A percentile compares a stretch with the other conserved stretches of the same genome.
phyloP scores from a whole-genome alignment of 208 protist genomes.

The Porcisia deanei region DNA sequence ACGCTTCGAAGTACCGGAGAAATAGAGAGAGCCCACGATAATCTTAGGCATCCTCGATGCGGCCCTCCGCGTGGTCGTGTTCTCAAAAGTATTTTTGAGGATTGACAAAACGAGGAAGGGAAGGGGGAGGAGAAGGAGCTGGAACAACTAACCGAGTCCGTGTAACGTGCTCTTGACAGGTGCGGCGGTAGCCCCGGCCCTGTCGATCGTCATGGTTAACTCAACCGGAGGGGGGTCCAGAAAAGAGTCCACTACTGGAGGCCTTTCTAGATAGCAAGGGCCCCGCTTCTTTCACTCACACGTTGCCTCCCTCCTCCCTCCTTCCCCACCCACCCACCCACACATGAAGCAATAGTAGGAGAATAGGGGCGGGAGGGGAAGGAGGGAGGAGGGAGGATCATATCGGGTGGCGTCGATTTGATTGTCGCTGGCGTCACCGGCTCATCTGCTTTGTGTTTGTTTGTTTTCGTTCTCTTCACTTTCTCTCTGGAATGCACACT shows the following conservation, averaged over 20 bases:
- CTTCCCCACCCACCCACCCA: neutral
- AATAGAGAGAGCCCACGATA: neutral
- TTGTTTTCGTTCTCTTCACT: neutral
- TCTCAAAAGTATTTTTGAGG: constrained; percentile 21
- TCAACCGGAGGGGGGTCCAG: no score
- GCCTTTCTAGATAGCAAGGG: no score
- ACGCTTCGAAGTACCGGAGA: neutral
- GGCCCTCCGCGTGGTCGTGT: constrained; percentile 9
- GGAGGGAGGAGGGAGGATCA: neutral
- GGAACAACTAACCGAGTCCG: neutral
- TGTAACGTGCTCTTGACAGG: neutral
- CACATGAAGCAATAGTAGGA: no score
- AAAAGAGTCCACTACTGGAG: no score
- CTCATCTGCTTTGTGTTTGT: neutral
- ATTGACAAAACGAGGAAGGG: constrained; percentile 4
- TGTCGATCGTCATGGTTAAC: neutral
- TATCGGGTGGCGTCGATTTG: no score
- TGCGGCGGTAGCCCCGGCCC: neutral
- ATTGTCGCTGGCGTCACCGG: neutral
- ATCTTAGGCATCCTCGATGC: constrained; percentile 1
- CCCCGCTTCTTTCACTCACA: no score
- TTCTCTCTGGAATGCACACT: no score
- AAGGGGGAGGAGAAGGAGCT: neutral
- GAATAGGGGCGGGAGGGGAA: neutral
- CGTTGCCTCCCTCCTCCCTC: neutral